phyloP scores from a whole-genome alignment of 805 yeast species.

The Phaffomyces thermotolerans region DNA sequence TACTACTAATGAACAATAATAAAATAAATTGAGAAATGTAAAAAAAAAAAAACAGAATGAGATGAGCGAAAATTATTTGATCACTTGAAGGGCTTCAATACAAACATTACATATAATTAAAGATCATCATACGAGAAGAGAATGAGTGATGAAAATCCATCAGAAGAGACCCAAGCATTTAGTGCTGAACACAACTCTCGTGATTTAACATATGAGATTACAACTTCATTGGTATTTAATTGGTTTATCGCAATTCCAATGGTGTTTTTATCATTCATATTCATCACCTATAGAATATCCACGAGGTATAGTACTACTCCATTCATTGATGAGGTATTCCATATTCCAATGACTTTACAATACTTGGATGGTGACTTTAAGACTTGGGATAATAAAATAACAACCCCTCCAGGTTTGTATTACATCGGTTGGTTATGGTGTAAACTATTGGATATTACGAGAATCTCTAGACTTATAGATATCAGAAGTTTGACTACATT shows the following conservation, averaged over 20 bases:
- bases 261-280: conserved; percentile 19
- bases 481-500: conserved; percentile 33
- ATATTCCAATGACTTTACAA: conserved; percentile 66
- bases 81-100: not conserved
- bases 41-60: too few species aligned
- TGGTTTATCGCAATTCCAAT: conserved; percentile 29
- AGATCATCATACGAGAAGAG: not conserved
- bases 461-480: conserved; percentile 17
- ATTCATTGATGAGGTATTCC: conserved; percentile 75
- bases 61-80: not conserved
- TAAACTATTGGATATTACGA: conserved; percentile 18
- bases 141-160: not conserved
- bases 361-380: conserved; percentile 55
- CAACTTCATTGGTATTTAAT: conserved; percentile 20
- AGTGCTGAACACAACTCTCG: conserved; percentile 4
- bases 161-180: not conserved
- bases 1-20: too few species aligned
- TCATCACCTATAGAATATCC: conserved; percentile 24
- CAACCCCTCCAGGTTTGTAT: conserved; percentile 95
- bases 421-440: conserved; percentile 34
- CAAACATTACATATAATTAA: not conserved
- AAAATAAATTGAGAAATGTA: too few species aligned
- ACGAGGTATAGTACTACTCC: conserved; percentile 24
- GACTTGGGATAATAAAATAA: conserved; percentile 84
- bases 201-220: conserved; percentile 22